phyloP scores from a whole-genome alignment of 192 early-diverging fungal species.

The Backusella morwellensis region DNA sequence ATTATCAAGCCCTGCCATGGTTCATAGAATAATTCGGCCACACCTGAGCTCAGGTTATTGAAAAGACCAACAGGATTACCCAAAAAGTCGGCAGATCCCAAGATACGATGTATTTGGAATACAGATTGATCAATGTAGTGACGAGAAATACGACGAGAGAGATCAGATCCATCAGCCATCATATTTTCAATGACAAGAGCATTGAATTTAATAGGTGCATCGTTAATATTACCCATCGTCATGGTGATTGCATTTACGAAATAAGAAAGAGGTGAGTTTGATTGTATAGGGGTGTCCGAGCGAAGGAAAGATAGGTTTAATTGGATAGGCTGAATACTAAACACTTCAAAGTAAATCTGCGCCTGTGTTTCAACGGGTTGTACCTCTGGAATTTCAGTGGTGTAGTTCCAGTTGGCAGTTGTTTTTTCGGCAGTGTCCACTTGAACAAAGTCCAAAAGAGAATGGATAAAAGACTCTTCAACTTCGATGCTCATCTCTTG shows the following conservation, averaged over 20 bases:
- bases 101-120: constrained; percentile 80
- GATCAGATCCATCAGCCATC: constrained; percentile 68
- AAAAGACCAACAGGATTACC: constrained; percentile 98
- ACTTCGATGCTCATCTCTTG: constrained; percentile 95
- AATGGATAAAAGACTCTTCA: constrained; percentile 90
- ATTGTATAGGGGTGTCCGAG: constrained; percentile 58
- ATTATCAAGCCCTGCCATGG: constrained; percentile 96
- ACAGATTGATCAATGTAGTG: constrained; percentile 91
- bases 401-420: constrained; percentile 39
- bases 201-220: constrained; percentile 88
- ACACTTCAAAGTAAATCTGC: constrained; percentile 91
- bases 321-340: constrained; percentile 93
- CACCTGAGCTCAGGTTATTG: constrained; percentile 93
- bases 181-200: constrained; percentile 87
- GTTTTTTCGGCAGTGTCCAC: constrained; percentile 62
- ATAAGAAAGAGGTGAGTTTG: constrained; percentile 56
- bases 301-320: constrained; percentile 94
- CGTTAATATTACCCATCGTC: constrained; percentile 97
- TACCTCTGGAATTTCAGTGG: constrained; percentile 69
- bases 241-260: constrained; percentile 87
- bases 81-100: constrained; percentile 95
- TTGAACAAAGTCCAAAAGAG: constrained; percentile 86
- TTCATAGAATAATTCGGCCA: constrained; percentile 96
- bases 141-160: constrained; percentile 75
- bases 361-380: constrained; percentile 61